Conservation (phyloP, 2,329 filamentous ascomycete species). For the Fusarium equiseti region DNA sequence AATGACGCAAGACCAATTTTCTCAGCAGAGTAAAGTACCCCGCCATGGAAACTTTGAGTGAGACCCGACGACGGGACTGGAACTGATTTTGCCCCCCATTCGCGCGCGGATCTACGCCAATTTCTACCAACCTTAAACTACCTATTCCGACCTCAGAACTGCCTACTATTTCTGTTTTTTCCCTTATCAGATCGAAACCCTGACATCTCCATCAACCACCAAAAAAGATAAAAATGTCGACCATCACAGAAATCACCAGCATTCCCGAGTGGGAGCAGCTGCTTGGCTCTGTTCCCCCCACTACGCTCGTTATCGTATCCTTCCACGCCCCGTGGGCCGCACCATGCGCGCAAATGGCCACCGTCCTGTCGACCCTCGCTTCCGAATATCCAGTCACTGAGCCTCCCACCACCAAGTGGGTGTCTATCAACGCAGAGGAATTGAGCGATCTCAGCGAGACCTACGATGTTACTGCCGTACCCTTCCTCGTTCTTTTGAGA, state of each 20-base stretch:
- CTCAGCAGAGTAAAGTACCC: constrained; percentile 32
- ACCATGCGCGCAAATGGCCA: constrained; percentile 93
- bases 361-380: constrained; percentile 86
- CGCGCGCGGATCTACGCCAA: constrained; percentile 21
- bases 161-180: constrained; percentile 3
- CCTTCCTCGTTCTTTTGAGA: constrained; percentile 87
- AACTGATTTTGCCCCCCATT: constrained; percentile 27
- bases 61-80: background rate
- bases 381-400: constrained; percentile 81
- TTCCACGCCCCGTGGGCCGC: constrained; percentile 98
- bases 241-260: constrained; percentile 80
- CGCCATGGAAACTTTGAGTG: constrained; percentile 40
- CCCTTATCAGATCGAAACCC: constrained; percentile 40
- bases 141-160: constrained; percentile 23
- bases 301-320: constrained; percentile 84
- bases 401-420: constrained; percentile 80
- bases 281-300: constrained; percentile 73
- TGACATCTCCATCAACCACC: constrained; percentile 16
- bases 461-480: constrained; percentile 95
- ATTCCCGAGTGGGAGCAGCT: constrained; percentile 79
- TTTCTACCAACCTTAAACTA: constrained; percentile 8
- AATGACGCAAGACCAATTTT: constrained; percentile 47
- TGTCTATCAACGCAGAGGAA: constrained; percentile 94
- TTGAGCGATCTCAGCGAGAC: constrained; percentile 90
- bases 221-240: constrained; percentile 70